Percentiles rank a stretch among this genome's conserved stretches.
These are phyloP conservation scores for Paratinospora sagittata DNA, from an alignment of 164 flowering plant species.

Conservation along the genomic window DNA sequence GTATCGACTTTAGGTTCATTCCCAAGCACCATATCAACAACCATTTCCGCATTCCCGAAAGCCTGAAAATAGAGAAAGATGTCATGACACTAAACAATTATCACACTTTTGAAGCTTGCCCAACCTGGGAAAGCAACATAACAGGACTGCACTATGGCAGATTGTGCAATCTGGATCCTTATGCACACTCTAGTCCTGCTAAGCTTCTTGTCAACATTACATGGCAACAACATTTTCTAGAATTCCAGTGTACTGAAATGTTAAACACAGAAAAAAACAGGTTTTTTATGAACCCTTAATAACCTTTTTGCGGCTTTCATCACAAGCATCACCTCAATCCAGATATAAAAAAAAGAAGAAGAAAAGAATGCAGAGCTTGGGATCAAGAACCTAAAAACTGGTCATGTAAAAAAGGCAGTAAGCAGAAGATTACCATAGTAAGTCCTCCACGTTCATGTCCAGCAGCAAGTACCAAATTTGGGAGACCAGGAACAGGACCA, in stretches of 20 bases:
- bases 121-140: not conserved
- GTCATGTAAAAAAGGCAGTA: not conserved
- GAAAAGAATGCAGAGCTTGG: too few relatives aligned
- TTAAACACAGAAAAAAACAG: too few relatives aligned
- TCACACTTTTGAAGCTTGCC: not conserved
- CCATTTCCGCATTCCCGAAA: conserved; percentile 90
- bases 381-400: not conserved
- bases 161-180: not conserved
- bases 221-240: too few relatives aligned
- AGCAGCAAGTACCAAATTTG: conserved; percentile 68
- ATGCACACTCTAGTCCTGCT: not conserved
- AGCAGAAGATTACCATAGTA: conserved; percentile 45
- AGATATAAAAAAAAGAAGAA: too few relatives aligned
- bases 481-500: conserved; percentile 70
- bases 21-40: conserved; percentile 70
- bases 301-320: not conserved
- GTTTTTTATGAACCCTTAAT: too few relatives aligned
- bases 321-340: not conserved
- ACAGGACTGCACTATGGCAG: not conserved
- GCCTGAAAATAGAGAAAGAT: conserved; percentile 41
- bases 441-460: conserved; percentile 98
- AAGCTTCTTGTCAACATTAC: not conserved
- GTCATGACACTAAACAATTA: not conserved
- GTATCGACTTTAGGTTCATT: conserved; percentile 42
- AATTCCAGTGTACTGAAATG: not conserved